Percentiles rank a stretch among this genome's conserved stretches.
Evolutionary conservation across 2,329 filamentous ascomycete species (phyloP).

Genomic region (Talaromyces sp.): DNA sequence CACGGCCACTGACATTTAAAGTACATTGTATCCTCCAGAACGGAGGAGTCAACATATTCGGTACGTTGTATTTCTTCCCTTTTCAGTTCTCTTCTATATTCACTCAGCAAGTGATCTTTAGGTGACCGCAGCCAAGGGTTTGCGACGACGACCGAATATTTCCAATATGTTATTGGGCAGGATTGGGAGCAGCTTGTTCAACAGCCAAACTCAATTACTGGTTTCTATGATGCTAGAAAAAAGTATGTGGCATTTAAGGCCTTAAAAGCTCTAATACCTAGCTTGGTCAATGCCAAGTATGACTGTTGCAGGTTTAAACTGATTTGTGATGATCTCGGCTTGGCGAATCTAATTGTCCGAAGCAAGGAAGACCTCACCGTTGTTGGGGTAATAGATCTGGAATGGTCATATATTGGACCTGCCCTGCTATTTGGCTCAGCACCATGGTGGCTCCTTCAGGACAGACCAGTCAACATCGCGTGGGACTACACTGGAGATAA

Average conservation of each 20-base stretch:
- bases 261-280: background rate
- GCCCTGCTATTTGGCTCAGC: slow-evolving; percentile 32
- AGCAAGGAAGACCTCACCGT: slow-evolving; percentile 28
- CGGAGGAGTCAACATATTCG: slow-evolving; percentile 3
- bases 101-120: background rate
- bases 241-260: background rate
- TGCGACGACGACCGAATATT: background rate
- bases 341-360: slow-evolving; percentile 33
- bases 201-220: slow-evolving; percentile 1
- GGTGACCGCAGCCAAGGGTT: slow-evolving; percentile 1
- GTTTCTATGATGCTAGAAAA: slow-evolving; percentile 1
- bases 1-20: slow-evolving; percentile 1
- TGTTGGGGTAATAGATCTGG: slow-evolving; percentile 30
- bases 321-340: slow-evolving; percentile 33
- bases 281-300: slow-evolving; percentile 9
- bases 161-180: background rate
- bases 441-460: slow-evolving; percentile 33
- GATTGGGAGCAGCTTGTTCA: slow-evolving; percentile 1
- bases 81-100: background rate
- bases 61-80: background rate
- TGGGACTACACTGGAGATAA: slow-evolving; percentile 20
- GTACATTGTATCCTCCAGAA: slow-evolving; percentile 3
- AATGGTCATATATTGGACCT: slow-evolving; percentile 35
- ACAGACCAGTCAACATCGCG: slow-evolving; percentile 22
- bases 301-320: slow-evolving; percentile 32